A percentile compares a stretch with the other conserved stretches of the same genome.
Conservation (phyloP, 306 rosid genomes). For the Quercus gilva region DNA sequence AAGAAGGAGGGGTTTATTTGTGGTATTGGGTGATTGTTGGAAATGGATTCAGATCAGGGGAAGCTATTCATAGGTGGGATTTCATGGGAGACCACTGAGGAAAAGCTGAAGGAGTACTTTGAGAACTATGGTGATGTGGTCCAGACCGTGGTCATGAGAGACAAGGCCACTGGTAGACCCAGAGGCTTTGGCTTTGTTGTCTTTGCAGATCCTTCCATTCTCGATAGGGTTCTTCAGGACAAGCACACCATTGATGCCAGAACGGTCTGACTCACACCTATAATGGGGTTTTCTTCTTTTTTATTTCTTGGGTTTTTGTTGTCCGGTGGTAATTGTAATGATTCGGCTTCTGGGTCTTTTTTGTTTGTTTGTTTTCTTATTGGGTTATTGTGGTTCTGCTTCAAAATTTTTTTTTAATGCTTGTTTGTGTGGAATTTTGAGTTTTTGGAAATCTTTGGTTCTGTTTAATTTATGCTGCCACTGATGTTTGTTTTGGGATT, state of each 20-base stretch:
- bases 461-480: background rate
- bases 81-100: slow-evolving; percentile 94
- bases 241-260: slow-evolving; percentile 84
- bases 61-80: slow-evolving; percentile 95
- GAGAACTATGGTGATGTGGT: slow-evolving; percentile 73
- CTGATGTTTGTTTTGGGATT: background rate
- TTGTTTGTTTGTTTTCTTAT: background rate
- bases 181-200: slow-evolving; percentile 90
- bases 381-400: background rate
- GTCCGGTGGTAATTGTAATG: background rate
- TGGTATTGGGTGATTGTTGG: too few species aligned
- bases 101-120: slow-evolving; percentile 83
- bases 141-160: slow-evolving; percentile 86
- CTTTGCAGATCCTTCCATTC: slow-evolving; percentile 83
- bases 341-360: background rate
- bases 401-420: background rate
- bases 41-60: slow-evolving; percentile 97
- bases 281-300: background rate
- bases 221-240: slow-evolving; percentile 90
- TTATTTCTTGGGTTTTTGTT: background rate
- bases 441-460: background rate
- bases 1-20: too few species aligned
- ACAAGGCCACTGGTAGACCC: slow-evolving; percentile 76
- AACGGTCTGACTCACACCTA: slow-evolving; percentile 45
- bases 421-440: background rate